Base-by-base conservation (phyloP, 495 filamentous ascomycete genomes). In the Penicillium longicatenatum region DNA sequence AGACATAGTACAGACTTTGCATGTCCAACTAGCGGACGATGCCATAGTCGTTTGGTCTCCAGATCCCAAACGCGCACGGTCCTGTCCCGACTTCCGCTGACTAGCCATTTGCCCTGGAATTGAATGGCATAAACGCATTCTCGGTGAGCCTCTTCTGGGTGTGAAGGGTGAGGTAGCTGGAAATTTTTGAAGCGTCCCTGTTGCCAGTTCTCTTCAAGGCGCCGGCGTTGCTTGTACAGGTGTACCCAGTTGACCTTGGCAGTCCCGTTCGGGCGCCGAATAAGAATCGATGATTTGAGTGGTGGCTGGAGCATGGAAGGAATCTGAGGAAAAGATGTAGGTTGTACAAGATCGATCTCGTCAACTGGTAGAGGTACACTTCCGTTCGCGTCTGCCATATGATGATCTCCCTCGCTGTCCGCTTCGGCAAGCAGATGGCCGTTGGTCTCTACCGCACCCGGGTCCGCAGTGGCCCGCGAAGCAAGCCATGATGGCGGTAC, bases 71-170 rank as follows among this genome's bases (percentile, higher is more conserved):
- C 87, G 42, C 96, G 87, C 45, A 98, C 75, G 0, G 92, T 91
- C 46, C 79, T 86, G 61, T 99, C 94, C 39, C 94, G 82, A 64
- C 93, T 97, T 24, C 95, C 94, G 65, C 92, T 97, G 48, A 98
- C 93, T 12, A 99, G 84, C 70, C 88, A 95, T 45, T 90, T 87
- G 0, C 88, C 79, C 42, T 86, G 86, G 65, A 90, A 95, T 66
- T 98, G 92, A 30, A 98, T 87, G 7, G 90, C 92, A 75, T 98
- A 98, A 37, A 98, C 92, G 69, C 93, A 98, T 65, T 98, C 94
- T 10, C 73, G 77, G 63, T 98, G 94, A 3, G 89, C 90, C 66
- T 98, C 94, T 24, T 91, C 84, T 26, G 84, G 83, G 63, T 92
- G 79, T 35, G 87, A 79, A 0, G 90, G 91, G 57, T 95, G 90